A percentile compares a stretch with the other conserved stretches of the same genome.
These are phyloP conservation scores for Yamadazyma epiphylla DNA, from an alignment of 1,139 yeast genomes.

Conservation along the genomic window DNA sequence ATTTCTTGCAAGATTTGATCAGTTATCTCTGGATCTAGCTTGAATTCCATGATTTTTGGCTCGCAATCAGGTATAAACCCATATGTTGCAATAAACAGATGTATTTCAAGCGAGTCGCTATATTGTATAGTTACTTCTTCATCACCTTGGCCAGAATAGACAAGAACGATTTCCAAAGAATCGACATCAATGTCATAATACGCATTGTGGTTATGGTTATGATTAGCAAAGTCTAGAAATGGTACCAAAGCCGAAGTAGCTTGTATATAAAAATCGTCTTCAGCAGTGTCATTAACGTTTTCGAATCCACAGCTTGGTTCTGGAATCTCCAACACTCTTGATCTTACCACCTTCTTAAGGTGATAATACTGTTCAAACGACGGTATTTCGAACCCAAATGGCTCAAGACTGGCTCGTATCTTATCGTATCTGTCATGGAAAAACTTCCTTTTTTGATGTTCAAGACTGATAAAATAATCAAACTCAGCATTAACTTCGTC, in stretches of 20 bases:
- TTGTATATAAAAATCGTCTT: conserved; percentile 29
- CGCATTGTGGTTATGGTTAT: conserved; percentile 44
- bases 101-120: conserved; percentile 9
- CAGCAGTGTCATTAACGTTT: conserved; percentile 8
- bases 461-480: conserved; percentile 14
- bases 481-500: conserved; percentile 4
- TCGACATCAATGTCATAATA: conserved; percentile 57
- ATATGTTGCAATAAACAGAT: conserved; percentile 45
- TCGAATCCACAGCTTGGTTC: neutral
- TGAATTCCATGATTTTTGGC: conserved; percentile 10
- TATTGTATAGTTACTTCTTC: conserved; percentile 16
- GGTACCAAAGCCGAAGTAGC: conserved; percentile 63
- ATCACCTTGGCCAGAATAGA: conserved; percentile 11
- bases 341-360: conserved; percentile 47
- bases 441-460: conserved; percentile 11
- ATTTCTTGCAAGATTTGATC: conserved; percentile 9
- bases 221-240: conserved; percentile 64
- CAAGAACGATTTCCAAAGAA: conserved; percentile 41
- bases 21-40: conserved; percentile 5
- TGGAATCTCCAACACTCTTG: conserved; percentile 65
- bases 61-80: conserved; percentile 51
- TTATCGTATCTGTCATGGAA: conserved; percentile 13
- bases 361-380: conserved; percentile 32
- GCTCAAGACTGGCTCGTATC: conserved; percentile 8
- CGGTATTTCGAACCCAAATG: conserved; percentile 12